Base-by-base conservation (phyloP, 176 grass and related monocot genomes). In the Zizania latifolia region DNA sequence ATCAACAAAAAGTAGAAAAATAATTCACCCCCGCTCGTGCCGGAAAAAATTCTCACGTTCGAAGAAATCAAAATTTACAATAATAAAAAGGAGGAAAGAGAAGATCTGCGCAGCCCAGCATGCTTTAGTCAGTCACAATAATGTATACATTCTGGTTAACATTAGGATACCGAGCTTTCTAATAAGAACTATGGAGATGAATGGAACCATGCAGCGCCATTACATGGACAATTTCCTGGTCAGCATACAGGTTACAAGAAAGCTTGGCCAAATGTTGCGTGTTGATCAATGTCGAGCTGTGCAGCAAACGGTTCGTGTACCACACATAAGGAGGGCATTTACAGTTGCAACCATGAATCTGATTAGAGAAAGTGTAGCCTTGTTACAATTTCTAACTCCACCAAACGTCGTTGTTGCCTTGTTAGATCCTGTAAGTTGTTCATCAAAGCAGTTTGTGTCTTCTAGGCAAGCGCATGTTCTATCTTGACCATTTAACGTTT, bases 341-440 rank as follows among this genome's bases (percentile, higher is more conserved):
- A 50, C 23, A 86, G 75, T 69, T 68, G 16, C 45, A 68, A 16
- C 10, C 17, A 75, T 53, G 60, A 66, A 74, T 57, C 33, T 12
- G 33, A 15, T 8, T n/a, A 3, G n/a, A 39, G 21, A 37, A 61
- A 56, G 0, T 61, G 2, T 21, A 44, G n/a, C n/a, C n/a, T n/a
- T 66, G 23, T n/a, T n/a, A 72, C 26, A 50, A 58, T 58, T 29
- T 40, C 58, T 0, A 37, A 35, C 38, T 63, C 23, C 46, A 60
- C 12, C 38, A 28, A 71, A 65, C 0, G 10, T n/a, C n/a, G n/a
- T 10, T 24, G n/a, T 1, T 17, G 58, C 3, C 11, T 43, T 8
- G 17, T 68, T 21, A 19, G 67, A 71, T 46, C 27, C 1, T 32
- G 12, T 1, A 17, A 13, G 34, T 39, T 21, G 39, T n/a, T 78